These are phyloP conservation scores for Trametes polyzona DNA, from an alignment of 1,284 basidiomycete species.

Conservation along the genomic window DNA sequence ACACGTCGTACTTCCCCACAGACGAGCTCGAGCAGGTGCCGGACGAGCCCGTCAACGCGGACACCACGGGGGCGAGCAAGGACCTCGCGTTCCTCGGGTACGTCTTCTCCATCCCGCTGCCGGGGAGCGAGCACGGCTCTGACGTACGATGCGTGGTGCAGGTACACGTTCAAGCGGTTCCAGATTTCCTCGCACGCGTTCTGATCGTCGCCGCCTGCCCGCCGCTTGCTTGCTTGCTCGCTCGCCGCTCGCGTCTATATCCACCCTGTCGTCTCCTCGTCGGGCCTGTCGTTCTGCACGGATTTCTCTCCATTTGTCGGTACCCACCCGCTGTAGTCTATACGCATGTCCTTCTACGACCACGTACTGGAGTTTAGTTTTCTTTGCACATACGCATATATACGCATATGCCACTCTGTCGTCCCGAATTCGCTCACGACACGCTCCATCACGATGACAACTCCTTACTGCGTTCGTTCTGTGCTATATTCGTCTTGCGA, in stretches of 20 bases:
- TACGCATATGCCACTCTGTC: neutral
- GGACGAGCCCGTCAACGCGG: conserved; percentile 72
- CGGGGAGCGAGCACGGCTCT: neutral
- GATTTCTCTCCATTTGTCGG: conserved; percentile 11
- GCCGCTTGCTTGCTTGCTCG: neutral
- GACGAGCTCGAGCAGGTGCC: conserved; percentile 90
- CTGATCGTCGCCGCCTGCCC: conserved; percentile 22
- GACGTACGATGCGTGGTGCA: conserved; percentile 34
- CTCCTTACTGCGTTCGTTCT: conserved; percentile 4
- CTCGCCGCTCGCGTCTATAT: neutral
- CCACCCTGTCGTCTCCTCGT: neutral
- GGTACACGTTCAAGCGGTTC: conserved; percentile 85
- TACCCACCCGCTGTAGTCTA: conserved; percentile 25
- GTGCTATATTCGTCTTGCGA: neutral
- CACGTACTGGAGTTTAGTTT: conserved; percentile 7
- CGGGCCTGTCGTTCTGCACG: conserved; percentile 9
- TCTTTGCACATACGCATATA: conserved; percentile 6
- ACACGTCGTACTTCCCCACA: conserved; percentile 97
- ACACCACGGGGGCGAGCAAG: conserved; percentile 79
- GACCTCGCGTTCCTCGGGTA: conserved; percentile 93
- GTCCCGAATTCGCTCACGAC: conserved; percentile 10
- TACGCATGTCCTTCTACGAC: conserved; percentile 1
- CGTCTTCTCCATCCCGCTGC: conserved; percentile 32
- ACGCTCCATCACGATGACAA: conserved; percentile 8
- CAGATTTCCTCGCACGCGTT: conserved; percentile 45